phyloP scores from a whole-genome alignment of 352 stramenopile species.

The Hyaloperonospora brassicae region DNA sequence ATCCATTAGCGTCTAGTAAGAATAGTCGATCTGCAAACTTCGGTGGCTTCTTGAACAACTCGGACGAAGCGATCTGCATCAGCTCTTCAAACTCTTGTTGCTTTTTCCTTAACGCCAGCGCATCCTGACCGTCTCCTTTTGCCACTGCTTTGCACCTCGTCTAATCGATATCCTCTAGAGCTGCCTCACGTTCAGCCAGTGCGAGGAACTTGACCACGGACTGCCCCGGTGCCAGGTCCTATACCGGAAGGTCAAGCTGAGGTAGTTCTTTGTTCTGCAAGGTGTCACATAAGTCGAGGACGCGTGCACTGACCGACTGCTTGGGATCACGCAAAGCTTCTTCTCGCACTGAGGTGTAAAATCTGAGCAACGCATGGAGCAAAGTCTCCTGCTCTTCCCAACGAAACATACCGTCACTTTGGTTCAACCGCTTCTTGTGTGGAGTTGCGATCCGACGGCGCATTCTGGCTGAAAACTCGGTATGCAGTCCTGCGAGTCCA shows the following conservation, averaged over 20 bases:
- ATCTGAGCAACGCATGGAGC: constrained; percentile 44
- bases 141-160: not conserved
- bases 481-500: constrained; percentile 43
- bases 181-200: constrained; percentile 24
- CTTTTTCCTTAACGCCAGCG: constrained; percentile 25
- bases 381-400: constrained; percentile 30
- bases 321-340: constrained; percentile 45
- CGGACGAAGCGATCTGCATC: constrained; percentile 53
- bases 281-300: constrained; percentile 53
- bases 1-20: constrained; percentile 44
- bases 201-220: constrained; percentile 57
- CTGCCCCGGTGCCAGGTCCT: constrained; percentile 53
- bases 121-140: constrained; percentile 8
- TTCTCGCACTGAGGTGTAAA: constrained; percentile 52
- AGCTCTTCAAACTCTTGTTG: constrained; percentile 52
- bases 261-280: constrained; percentile 53
- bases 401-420: constrained; percentile 7
- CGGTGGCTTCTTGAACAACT: constrained; percentile 40
- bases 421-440: not conserved
- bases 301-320: constrained; percentile 28
- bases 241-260: constrained; percentile 48
- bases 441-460: constrained; percentile 17
- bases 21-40: constrained; percentile 49
- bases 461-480: constrained; percentile 42
- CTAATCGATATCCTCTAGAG: constrained; percentile 4